Conservation (phyloP, 2,329 filamentous ascomycete species). For the Paraphaeosphaeria minitans region DNA sequence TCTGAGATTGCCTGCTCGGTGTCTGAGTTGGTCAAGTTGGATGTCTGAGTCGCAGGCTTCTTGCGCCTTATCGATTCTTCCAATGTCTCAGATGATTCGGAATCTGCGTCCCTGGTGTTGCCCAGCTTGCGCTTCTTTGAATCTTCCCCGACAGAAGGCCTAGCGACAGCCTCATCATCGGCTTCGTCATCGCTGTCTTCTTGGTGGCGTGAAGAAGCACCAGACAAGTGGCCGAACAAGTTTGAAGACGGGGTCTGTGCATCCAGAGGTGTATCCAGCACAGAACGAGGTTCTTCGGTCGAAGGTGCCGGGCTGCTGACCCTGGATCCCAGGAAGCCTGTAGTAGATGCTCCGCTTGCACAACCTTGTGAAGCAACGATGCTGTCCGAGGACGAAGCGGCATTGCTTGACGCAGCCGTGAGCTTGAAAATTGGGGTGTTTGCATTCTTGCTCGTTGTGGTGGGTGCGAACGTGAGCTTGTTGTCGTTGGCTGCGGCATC, state of each 20-base stretch:
- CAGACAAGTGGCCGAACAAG: slow-evolving; percentile 43
- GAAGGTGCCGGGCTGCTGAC: slow-evolving; percentile 39
- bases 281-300: slow-evolving; percentile 33
- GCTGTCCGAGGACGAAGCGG: neutral
- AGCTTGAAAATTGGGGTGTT: slow-evolving; percentile 2
- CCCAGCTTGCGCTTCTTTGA: slow-evolving; percentile 29
- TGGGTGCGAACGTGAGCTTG: slow-evolving; percentile 27
- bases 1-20: slow-evolving; percentile 26
- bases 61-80: slow-evolving; percentile 30
- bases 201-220: slow-evolving; percentile 40
- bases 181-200: slow-evolving; percentile 30
- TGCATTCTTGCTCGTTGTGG: slow-evolving; percentile 19
- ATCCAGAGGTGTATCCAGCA: slow-evolving; percentile 35
- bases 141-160: slow-evolving; percentile 2
- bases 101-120: slow-evolving; percentile 24
- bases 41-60: slow-evolving; percentile 24
- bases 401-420: slow-evolving; percentile 1
- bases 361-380: slow-evolving; percentile 10
- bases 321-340: slow-evolving; percentile 31
- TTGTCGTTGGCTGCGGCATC: slow-evolving; percentile 24
- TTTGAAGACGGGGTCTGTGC: slow-evolving; percentile 31
- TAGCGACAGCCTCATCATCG: slow-evolving; percentile 21
- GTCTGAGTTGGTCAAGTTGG: slow-evolving; percentile 26
- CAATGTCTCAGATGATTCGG: slow-evolving; percentile 30
- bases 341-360: slow-evolving; percentile 29